These are phyloP conservation scores for Yamadazyma akitaensis DNA, from an alignment of 805 yeast genomes.

Conservation along the genomic window DNA sequence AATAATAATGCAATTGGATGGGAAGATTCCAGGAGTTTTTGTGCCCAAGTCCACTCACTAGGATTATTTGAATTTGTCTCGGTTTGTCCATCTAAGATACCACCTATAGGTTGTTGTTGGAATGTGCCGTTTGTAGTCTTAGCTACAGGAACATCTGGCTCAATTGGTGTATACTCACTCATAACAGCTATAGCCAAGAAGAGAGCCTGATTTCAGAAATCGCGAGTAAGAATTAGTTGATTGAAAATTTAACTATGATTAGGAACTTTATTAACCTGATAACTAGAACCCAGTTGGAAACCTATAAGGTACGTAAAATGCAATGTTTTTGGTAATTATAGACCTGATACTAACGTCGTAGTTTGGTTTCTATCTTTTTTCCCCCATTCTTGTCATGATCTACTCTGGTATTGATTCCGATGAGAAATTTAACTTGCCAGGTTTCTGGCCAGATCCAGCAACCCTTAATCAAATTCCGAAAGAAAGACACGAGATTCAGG, in stretches of 20 bases:
- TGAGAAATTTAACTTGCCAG: conserved; percentile 82
- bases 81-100: background rate
- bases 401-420: conserved; percentile 91
- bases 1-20: conserved; percentile 77
- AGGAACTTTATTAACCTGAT: conserved; percentile 33
- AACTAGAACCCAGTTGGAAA: conserved; percentile 43
- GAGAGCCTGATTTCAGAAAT: background rate
- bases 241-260: conserved; percentile 15
- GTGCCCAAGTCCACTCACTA: conserved; percentile 24
- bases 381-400: conserved; percentile 91
- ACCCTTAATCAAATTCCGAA: conserved; percentile 89
- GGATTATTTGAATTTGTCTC: conserved; percentile 8
- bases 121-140: background rate
- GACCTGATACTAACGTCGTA: conserved; percentile 19
- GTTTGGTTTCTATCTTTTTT: conserved; percentile 79
- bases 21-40: conserved; percentile 59
- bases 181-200: background rate
- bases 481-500: conserved; percentile 87
- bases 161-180: conserved; percentile 28
- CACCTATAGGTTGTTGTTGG: background rate
- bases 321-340: background rate
- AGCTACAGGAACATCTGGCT: conserved; percentile 19
- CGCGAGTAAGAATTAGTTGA: background rate
- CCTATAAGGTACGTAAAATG: conserved; percentile 37
- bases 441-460: conserved; percentile 96